Conservation (phyloP, 1,139 yeast genomes). For the Suhomyces yuchorum region DNA sequence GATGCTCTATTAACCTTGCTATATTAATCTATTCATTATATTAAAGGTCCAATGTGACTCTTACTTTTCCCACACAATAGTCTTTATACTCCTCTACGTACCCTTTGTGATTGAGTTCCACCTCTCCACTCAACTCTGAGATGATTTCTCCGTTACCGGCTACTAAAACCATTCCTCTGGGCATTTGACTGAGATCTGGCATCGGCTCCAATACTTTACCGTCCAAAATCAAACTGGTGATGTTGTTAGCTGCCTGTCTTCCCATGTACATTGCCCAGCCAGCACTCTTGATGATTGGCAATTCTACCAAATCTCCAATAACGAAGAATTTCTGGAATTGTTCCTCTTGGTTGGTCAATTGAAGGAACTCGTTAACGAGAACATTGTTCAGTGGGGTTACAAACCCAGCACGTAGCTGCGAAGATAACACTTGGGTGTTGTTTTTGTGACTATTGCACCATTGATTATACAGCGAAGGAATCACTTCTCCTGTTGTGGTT, state of each 20-base stretch:
- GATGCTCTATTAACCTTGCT: background rate
- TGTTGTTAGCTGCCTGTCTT: conserved; percentile 43
- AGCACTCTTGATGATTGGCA: conserved; percentile 47
- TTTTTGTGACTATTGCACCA: conserved; percentile 51
- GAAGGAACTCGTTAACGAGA: conserved; percentile 40
- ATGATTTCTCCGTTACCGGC: conserved; percentile 46
- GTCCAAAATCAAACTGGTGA: conserved; percentile 34
- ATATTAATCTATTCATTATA: background rate
- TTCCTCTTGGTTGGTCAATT: conserved; percentile 24
- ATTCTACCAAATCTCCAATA: conserved; percentile 45
- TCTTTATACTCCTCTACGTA: conserved; percentile 45
- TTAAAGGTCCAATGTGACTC: conserved; percentile 25
- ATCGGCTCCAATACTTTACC: conserved; percentile 36
- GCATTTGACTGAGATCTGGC: conserved; percentile 38
- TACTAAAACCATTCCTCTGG: conserved; percentile 47
- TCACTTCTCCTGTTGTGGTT: conserved; percentile 31
- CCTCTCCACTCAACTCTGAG: conserved; percentile 40
- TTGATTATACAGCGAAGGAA: conserved; percentile 37
- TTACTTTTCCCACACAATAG: conserved; percentile 32
- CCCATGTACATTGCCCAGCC: conserved; percentile 54
- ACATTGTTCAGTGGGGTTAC: conserved; percentile 33
- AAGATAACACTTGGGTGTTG: conserved; percentile 34
- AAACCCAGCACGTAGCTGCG: conserved; percentile 21
- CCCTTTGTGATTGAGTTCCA: conserved; percentile 37
- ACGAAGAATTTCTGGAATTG: conserved; percentile 34